These are phyloP conservation scores for Paramecium caudatum DNA, from an alignment of 73 alveolate species.

Conservation along the genomic window DNA sequence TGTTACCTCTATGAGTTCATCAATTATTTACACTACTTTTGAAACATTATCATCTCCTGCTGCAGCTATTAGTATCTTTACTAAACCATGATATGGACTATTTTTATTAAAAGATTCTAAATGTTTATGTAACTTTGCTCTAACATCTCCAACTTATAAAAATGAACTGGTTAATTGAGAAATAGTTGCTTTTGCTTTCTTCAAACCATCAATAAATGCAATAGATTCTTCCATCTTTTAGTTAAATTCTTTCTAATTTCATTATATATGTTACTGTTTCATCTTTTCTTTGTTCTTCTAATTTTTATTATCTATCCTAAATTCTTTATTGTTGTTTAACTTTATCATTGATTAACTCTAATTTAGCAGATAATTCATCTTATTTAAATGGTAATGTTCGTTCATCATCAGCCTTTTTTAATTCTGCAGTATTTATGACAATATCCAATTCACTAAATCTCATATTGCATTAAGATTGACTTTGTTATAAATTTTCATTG, in stretches of 20 bases:
- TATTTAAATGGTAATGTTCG: slow-evolving; percentile 46
- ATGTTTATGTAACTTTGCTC: slow-evolving; percentile 1
- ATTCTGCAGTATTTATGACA: slow-evolving; percentile 25
- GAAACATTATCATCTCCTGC: slow-evolving; percentile 44
- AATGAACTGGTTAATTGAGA: slow-evolving; percentile 55
- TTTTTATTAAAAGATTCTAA: slow-evolving; percentile 12
- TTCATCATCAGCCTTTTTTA: slow-evolving; percentile 61
- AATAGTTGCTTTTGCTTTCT: slow-evolving; percentile 51
- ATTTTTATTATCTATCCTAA: slow-evolving; percentile 7
- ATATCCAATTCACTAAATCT: slow-evolving; percentile 14
- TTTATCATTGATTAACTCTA: slow-evolving; percentile 21
- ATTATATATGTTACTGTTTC: neutral
- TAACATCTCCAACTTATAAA: slow-evolving; percentile 51
- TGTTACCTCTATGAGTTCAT: slow-evolving; percentile 45
- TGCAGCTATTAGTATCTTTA: neutral
- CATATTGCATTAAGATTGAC: neutral
- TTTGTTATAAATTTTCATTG: neutral
- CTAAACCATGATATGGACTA: slow-evolving; percentile 50
- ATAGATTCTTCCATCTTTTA: slow-evolving; percentile 1
- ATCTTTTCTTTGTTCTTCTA: slow-evolving; percentile 7
- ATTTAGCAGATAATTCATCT: slow-evolving; percentile 6
- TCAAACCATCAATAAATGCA: slow-evolving; percentile 47
- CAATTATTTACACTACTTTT: slow-evolving; percentile 48
- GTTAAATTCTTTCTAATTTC: neutral
- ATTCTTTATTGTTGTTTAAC: neutral